A percentile compares a stretch with the other conserved stretches of the same genome.
Conservation (phyloP, 2,329 filamentous ascomycete species). For the Pseudocercospora macadamiae region DNA sequence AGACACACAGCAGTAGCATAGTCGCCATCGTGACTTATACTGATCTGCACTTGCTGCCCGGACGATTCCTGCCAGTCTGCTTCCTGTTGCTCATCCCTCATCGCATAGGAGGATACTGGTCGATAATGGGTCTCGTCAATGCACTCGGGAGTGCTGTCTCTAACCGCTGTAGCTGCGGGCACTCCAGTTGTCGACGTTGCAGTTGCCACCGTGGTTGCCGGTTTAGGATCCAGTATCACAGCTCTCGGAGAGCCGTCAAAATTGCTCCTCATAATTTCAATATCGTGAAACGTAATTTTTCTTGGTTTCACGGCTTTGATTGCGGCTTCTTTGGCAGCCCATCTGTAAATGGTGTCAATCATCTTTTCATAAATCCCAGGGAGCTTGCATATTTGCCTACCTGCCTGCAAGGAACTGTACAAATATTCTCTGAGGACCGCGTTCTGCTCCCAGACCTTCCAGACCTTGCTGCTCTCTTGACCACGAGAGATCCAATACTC, state of each 20-base stretch:
- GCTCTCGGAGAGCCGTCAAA: conserved; percentile 74
- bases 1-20: conserved; percentile 75
- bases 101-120: too few species aligned
- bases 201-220: too few species aligned
- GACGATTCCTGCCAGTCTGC: neutral
- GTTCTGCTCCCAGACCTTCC: too few species aligned
- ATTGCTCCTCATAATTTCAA: conserved; percentile 45
- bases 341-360: conserved; percentile 36
- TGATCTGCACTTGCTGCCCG: conserved; percentile 66
- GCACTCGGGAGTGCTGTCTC: too few species aligned
- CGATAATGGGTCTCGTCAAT: too few species aligned
- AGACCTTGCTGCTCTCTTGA: conserved; percentile 4
- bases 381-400: conserved; percentile 11
- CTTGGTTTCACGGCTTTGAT: conserved; percentile 46
- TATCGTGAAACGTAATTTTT: conserved; percentile 39
- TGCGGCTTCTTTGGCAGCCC: conserved; percentile 56
- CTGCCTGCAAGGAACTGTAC: conserved; percentile 28
- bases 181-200: too few species aligned
- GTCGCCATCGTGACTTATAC: conserved; percentile 84
- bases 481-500: conserved; percentile 30
- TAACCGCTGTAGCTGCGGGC: too few species aligned
- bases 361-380: too few species aligned
- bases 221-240: conserved; percentile 32
- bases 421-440: neutral
- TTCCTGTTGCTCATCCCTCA: neutral